Percentiles rank a stretch among this genome's conserved stretches.
Evolutionary conservation across 371 early-diverging fungal genomes (phyloP).

Genomic region (Mucor indicus): DNA sequence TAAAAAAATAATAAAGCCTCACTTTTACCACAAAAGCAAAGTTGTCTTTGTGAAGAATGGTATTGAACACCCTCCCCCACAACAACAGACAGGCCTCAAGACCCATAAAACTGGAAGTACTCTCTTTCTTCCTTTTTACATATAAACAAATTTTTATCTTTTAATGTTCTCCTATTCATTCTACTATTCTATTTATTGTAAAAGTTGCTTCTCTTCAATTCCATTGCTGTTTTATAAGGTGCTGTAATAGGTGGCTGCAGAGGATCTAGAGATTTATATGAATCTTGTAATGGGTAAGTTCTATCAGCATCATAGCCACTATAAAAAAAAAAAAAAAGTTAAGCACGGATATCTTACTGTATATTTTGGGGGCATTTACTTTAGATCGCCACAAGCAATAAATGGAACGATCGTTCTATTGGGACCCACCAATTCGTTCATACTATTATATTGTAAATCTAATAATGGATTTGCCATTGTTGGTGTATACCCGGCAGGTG

Average conservation of each 20-base stretch:
- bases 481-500: constrained; percentile 81
- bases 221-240: constrained; percentile 86
- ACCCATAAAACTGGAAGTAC: too few relatives aligned
- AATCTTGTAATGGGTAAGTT: constrained; percentile 71
- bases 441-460: constrained; percentile 65
- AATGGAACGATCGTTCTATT: constrained; percentile 87
- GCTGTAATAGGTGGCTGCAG: constrained; percentile 87
- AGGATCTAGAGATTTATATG: constrained; percentile 68
- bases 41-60: too few relatives aligned
- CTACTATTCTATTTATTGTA: constrained; percentile 41
- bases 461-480: constrained; percentile 88
- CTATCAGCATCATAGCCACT: constrained; percentile 82
- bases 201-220: constrained; percentile 74
- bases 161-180: not conserved
- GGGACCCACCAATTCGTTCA: constrained; percentile 65
- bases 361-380: constrained; percentile 31
- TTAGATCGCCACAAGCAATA: constrained; percentile 88
- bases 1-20: too few relatives aligned
- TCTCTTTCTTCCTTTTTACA: not conserved
- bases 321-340: constrained; percentile 8
- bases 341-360: not conserved
- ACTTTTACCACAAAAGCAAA: too few relatives aligned
- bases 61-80: too few relatives aligned
- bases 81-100: too few relatives aligned
- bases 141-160: constrained; percentile 9